phyloP scores from a whole-genome alignment of 2,329 filamentous ascomycete genomes.

The Trichoderma hamatum region DNA sequence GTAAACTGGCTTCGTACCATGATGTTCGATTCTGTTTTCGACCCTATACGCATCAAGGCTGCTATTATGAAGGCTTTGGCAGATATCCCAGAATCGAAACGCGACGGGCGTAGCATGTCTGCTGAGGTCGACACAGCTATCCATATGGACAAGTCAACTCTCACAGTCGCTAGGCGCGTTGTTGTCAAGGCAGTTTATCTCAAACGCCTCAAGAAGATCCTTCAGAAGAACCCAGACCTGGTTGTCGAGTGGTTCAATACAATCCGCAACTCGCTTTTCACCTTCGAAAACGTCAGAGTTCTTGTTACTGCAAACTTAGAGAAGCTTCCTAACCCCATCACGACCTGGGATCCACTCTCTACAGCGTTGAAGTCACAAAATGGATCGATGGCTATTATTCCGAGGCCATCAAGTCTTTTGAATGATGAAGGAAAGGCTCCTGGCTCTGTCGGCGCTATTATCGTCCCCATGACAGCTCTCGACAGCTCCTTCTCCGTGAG shows the following conservation, averaged over 20 bases:
- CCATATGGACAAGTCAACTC: slow-evolving; percentile 76
- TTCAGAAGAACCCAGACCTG: slow-evolving; percentile 73
- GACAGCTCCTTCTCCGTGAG: slow-evolving; percentile 89
- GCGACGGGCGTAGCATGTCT: slow-evolving; percentile 73
- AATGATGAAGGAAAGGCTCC: slow-evolving; percentile 74
- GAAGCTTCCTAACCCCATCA: slow-evolving; percentile 74
- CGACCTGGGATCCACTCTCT: slow-evolving; percentile 69
- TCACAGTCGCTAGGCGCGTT: slow-evolving; percentile 75
- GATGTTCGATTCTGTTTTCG: slow-evolving; percentile 88
- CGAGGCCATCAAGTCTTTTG: slow-evolving; percentile 70
- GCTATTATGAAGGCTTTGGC: slow-evolving; percentile 79
- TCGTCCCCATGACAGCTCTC: slow-evolving; percentile 88
- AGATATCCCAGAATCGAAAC: slow-evolving; percentile 90
- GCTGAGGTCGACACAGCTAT: slow-evolving; percentile 73
- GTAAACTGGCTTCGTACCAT: slow-evolving; percentile 84
- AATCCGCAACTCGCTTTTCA: slow-evolving; percentile 75
- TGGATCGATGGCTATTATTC: slow-evolving; percentile 66
- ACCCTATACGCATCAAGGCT: slow-evolving; percentile 66
- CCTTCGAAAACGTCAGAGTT: slow-evolving; percentile 81
- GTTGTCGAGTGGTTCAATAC: slow-evolving; percentile 79
- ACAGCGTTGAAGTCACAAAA: slow-evolving; percentile 42
- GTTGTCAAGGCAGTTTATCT: slow-evolving; percentile 88
- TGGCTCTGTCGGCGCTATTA: slow-evolving; percentile 71
- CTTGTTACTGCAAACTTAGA: slow-evolving; percentile 80
- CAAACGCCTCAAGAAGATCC: slow-evolving; percentile 78